Evolutionary conservation across 2,329 filamentous ascomycete genomes (phyloP).

Genomic region (Cryphonectria parasitica): DNA sequence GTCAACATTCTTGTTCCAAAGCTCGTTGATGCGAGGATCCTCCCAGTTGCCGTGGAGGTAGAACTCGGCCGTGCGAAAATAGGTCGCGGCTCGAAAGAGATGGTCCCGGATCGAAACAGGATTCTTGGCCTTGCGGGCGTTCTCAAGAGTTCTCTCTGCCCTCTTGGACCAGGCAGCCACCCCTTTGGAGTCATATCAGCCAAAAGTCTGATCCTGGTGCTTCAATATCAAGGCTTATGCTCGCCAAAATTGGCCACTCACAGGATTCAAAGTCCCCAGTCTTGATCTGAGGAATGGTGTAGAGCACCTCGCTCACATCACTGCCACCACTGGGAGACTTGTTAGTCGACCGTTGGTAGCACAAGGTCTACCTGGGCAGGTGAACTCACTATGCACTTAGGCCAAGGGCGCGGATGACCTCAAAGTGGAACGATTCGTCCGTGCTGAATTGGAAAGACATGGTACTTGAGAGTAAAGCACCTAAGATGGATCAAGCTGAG

Average conservation of each 20-base stretch:
- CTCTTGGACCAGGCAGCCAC: background rate
- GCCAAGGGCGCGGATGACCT: conserved; percentile 2
- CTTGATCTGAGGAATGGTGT: conserved; percentile 7
- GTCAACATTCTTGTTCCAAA: conserved; percentile 42
- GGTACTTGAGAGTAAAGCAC: background rate
- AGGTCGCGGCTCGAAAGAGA: conserved; percentile 44
- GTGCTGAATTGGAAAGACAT: conserved; percentile 11
- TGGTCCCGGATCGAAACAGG: conserved; percentile 8
- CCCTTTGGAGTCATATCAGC: background rate
- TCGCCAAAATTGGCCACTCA: background rate
- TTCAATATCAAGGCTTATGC: background rate
- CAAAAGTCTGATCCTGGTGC: background rate
- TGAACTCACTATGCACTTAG: background rate
- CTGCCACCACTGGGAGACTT: background rate
- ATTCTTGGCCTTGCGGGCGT: conserved; percentile 1
- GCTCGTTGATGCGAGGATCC: conserved; percentile 44
- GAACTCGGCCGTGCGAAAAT: conserved; percentile 48
- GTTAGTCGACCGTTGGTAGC: background rate
- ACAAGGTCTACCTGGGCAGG: background rate
- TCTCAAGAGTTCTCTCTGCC: background rate
- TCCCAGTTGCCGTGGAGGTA: conserved; percentile 46
- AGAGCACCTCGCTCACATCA: conserved; percentile 11
- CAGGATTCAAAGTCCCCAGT: conserved; percentile 8
- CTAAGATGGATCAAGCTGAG: background rate
- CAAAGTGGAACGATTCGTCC: background rate